Evolutionary conservation across 768 basidiomycete genomes (phyloP).

Genomic region (Naganishia antarctica): DNA sequence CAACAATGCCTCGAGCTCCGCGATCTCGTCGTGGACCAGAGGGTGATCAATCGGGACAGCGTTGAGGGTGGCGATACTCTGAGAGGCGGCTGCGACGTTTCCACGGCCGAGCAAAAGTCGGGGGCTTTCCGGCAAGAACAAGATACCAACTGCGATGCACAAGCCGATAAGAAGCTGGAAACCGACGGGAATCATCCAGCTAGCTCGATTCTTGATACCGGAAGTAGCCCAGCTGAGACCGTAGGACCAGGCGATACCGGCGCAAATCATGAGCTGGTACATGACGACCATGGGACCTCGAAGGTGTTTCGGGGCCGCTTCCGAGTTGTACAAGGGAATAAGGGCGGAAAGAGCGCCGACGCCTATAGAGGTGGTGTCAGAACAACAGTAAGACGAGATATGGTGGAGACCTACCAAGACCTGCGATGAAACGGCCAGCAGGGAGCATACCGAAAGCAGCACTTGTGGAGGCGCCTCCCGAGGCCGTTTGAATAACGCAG

Average conservation of each 20-base stretch:
- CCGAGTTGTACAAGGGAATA: conserved; percentile 68
- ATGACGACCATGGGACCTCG: conserved; percentile 68
- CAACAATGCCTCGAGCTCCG: conserved; percentile 64
- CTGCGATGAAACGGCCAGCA: conserved; percentile 58
- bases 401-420: conserved; percentile 52
- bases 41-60: conserved; percentile 59
- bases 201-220: conserved; percentile 57
- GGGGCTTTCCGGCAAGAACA: conserved; percentile 77
- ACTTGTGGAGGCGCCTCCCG: conserved; percentile 35
- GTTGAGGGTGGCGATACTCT: conserved; percentile 65
- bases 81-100: conserved; percentile 57
- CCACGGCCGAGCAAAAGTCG: conserved; percentile 66
- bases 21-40: conserved; percentile 59
- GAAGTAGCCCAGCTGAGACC: conserved; percentile 67
- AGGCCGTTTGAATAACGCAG: conserved; percentile 65
- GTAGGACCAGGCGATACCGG: conserved; percentile 66
- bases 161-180: conserved; percentile 68
- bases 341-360: conserved; percentile 63
- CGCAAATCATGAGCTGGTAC: conserved; percentile 68
- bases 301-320: conserved; percentile 69
- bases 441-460: conserved; percentile 50
- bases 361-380: conserved; percentile 36
- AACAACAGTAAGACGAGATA: background rate
- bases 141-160: conserved; percentile 61
- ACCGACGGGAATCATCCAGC: conserved; percentile 64